These are phyloP conservation scores for Dioscorea alata DNA, from an alignment of 106 monocot species.

Conservation along the genomic window DNA sequence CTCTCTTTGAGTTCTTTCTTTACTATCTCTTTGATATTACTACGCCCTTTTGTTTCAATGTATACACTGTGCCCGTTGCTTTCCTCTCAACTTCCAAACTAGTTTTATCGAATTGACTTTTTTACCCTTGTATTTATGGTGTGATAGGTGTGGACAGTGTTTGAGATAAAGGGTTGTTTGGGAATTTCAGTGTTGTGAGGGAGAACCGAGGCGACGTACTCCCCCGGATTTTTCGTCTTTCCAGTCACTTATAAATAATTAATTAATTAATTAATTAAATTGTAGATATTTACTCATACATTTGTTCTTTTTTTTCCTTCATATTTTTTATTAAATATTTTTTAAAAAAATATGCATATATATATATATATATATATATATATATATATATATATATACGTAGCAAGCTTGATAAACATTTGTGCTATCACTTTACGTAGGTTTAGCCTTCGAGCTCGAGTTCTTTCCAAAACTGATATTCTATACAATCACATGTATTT, in stretches of 20 bases:
- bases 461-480: too few species aligned
- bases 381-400: too few species aligned
- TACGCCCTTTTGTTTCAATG: neutral
- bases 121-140: neutral
- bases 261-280: too few species aligned
- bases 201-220: constrained; percentile 1
- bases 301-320: too few species aligned
- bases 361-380: too few species aligned
- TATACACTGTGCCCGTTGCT: neutral
- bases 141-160: neutral
- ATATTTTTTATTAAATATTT: too few species aligned
- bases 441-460: too few species aligned
- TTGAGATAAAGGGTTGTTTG: neutral
- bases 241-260: neutral
- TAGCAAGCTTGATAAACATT: too few species aligned
- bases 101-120: neutral
- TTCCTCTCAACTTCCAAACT: neutral
- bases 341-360: too few species aligned
- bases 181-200: neutral
- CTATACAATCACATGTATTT: too few species aligned
- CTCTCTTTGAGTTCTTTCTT: neutral
- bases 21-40: neutral
- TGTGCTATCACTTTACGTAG: too few species aligned
- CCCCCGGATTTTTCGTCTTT: constrained; percentile 3
- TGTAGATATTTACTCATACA: too few species aligned